Evolutionary conservation across 2,329 filamentous ascomycete genomes (phyloP).

Genomic region (Epichloe hybrida): DNA sequence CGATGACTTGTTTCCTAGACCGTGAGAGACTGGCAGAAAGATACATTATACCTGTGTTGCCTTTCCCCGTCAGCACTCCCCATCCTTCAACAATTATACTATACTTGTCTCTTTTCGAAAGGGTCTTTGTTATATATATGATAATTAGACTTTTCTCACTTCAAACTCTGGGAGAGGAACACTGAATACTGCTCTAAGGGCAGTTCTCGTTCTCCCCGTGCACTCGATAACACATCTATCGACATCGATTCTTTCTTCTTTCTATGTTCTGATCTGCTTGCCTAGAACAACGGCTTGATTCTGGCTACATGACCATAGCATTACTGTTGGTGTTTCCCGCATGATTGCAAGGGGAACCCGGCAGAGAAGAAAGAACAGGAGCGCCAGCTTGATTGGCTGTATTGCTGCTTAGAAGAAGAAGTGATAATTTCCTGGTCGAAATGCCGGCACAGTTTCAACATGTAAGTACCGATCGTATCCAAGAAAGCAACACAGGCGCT

Average conservation of each 20-base stretch:
- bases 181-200: background rate
- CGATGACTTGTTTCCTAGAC: too few relatives aligned
- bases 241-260: background rate
- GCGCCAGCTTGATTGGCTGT: background rate
- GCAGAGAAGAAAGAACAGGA: background rate
- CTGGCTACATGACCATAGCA: background rate
- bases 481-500: background rate
- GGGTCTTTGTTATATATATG: too few relatives aligned
- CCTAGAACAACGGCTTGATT: background rate
- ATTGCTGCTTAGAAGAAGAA: background rate
- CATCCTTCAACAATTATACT: too few relatives aligned
- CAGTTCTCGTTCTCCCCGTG: background rate
- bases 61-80: too few relatives aligned
- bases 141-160: too few relatives aligned
- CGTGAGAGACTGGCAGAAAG: too few relatives aligned
- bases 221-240: background rate
- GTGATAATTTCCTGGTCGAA: background rate
- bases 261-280: background rate
- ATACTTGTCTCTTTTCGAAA: too few relatives aligned
- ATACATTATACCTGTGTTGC: too few relatives aligned
- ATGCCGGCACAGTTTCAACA: constrained; percentile 10
- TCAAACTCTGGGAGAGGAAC: background rate
- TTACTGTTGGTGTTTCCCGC: background rate
- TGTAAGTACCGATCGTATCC: constrained; percentile 5
- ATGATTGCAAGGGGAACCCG: background rate